phyloP scores from a whole-genome alignment of 116 monocot genomes.

The Dioscorea cayenensis region DNA sequence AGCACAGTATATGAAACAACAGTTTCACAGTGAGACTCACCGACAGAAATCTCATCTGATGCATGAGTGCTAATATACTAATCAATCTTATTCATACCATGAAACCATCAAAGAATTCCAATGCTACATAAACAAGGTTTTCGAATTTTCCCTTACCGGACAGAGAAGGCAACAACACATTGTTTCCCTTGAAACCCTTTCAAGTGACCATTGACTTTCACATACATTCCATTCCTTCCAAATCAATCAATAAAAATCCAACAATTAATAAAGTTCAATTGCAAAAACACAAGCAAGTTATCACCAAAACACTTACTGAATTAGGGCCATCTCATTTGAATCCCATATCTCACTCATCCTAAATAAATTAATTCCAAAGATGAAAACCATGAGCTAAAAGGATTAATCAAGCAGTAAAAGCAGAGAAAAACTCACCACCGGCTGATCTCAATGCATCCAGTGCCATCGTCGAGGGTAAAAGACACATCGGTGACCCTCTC shows the following conservation, averaged over 20 bases:
- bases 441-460: conserved; percentile 65
- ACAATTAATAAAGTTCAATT: not conserved
- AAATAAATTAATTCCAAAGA: not conserved
- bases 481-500: conserved; percentile 83
- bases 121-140: not conserved
- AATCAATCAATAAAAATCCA: not conserved
- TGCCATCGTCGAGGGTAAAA: conserved; percentile 83
- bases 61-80: no score
- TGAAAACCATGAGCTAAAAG: no score
- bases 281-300: not conserved
- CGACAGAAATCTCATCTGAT: no score
- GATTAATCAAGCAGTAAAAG: not conserved
- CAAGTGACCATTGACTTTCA: conserved; percentile 57
- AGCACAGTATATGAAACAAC: no score
- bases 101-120: not conserved
- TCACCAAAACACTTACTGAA: conserved; percentile 51
- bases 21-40: no score
- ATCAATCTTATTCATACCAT: no score
- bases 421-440: conserved; percentile 48
- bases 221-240: conserved; percentile 88
- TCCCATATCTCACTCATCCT: conserved; percentile 78
- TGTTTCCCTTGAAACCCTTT: conserved; percentile 85
- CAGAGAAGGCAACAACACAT: conserved; percentile 60
- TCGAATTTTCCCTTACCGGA: conserved; percentile 31
- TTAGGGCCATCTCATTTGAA: conserved; percentile 57